Percentiles rank a stretch among this genome's conserved stretches.
Conservation (phyloP, 75 land plant genomes). For the Pinus tabuliformis region DNA sequence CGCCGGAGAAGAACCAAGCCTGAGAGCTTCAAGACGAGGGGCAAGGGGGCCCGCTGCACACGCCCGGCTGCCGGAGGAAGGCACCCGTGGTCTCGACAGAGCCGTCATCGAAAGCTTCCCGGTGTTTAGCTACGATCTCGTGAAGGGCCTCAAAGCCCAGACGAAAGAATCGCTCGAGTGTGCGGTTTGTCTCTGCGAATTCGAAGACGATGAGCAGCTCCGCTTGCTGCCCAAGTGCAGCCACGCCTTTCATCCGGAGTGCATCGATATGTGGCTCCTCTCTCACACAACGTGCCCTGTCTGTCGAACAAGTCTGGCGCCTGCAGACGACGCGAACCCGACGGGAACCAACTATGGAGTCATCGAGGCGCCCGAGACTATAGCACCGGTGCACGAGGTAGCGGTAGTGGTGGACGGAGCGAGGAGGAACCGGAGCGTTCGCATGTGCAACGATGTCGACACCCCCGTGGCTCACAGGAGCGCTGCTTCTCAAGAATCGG, state of each 20-base stretch:
- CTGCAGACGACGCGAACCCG: not conserved
- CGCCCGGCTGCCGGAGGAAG: not conserved
- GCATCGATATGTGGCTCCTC: slow-evolving; percentile 34
- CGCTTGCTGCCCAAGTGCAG: slow-evolving; percentile 35
- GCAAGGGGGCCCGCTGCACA: not conserved
- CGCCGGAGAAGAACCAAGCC: not conserved
- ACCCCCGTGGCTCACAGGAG: too few species aligned
- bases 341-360: not conserved
- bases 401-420: not conserved
- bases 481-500: too few species aligned
- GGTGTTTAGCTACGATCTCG: slow-evolving; percentile 4
- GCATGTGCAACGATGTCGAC: too few species aligned
- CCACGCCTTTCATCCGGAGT: slow-evolving; percentile 31
- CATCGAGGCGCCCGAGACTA: not conserved
- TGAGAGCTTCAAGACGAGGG: not conserved
- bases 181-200: slow-evolving; percentile 33
- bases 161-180: slow-evolving; percentile 14
- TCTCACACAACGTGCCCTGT: slow-evolving; percentile 38
- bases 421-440: too few species aligned
- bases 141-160: slow-evolving; percentile 4
- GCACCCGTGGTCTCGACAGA: not conserved
- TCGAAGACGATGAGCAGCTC: slow-evolving; percentile 22
- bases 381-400: too few species aligned
- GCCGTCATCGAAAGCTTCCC: slow-evolving; percentile 8
- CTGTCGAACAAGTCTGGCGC: slow-evolving; percentile 20